phyloP scores from a whole-genome alignment of 2,329 filamentous ascomycete species.

The Neofusicoccum ribis region DNA sequence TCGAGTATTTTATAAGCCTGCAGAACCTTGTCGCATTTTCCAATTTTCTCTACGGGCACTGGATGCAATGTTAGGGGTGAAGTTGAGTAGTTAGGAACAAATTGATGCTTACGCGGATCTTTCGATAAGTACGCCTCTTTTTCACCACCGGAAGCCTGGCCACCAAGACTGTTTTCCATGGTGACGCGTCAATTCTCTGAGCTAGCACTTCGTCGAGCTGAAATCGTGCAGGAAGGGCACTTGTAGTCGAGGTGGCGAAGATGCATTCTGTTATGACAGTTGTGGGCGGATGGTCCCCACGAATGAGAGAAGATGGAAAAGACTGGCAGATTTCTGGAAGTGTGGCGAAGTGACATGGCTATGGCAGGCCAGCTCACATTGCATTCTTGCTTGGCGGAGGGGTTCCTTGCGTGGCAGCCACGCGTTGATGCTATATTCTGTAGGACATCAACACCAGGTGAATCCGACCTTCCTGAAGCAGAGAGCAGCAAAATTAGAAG shows the following conservation, averaged over 20 bases:
- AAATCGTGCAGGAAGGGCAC: not conserved
- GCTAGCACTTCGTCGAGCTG: not conserved
- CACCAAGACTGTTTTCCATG: not conserved
- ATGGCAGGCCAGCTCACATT: not conserved
- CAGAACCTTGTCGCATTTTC: not conserved
- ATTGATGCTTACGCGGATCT: not conserved
- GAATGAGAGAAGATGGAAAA: not conserved
- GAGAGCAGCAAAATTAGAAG: not conserved
- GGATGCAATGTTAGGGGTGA: not conserved
- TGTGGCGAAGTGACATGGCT: not conserved
- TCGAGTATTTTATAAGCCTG: not conserved
- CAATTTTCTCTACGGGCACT: not conserved
- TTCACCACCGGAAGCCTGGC: not conserved
- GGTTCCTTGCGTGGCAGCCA: not conserved
- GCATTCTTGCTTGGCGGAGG: not conserved
- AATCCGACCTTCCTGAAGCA: not conserved
- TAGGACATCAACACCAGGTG: not conserved
- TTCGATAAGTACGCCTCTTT: not conserved
- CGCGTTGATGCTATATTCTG: not conserved
- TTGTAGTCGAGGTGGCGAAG: not conserved
- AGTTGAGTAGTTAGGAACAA: too few relatives aligned
- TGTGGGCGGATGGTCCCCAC: not conserved
- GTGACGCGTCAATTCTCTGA: not conserved
- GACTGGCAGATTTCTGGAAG: not conserved
- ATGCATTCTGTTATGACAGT: not conserved